Percentiles rank a stretch among this genome's conserved stretches.
Conservation (phyloP, 1,139 yeast species). For the Kurtzmaniella natalensis region DNA sequence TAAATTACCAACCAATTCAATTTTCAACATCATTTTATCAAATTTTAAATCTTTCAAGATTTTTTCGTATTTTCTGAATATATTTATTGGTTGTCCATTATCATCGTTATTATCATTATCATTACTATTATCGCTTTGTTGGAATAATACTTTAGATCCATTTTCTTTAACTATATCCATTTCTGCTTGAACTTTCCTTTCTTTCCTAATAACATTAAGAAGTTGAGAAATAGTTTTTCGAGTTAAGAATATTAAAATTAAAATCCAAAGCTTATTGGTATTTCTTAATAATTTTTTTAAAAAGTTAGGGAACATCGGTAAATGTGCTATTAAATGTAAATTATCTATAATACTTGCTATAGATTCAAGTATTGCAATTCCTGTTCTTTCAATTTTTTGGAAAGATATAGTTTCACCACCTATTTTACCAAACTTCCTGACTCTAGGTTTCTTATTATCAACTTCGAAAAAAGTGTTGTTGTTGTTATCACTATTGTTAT, state of each 20-base stretch:
- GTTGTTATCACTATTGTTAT: neutral
- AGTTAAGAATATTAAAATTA: constrained; percentile 39
- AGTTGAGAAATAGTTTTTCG: constrained; percentile 42
- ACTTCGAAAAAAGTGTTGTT: neutral
- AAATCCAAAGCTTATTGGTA: constrained; percentile 44
- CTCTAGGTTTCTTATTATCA: neutral
- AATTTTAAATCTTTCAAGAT: constrained; percentile 40
- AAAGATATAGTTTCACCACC: constrained; percentile 15
- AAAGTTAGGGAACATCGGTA: constrained; percentile 41
- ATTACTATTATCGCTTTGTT: no score
- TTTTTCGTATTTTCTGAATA: constrained; percentile 36
- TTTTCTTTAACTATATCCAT: constrained; percentile 27
- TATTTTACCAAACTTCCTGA: neutral
- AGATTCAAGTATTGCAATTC: constrained; percentile 32
- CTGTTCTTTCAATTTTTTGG: constrained; percentile 26
- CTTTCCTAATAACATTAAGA: constrained; percentile 37
- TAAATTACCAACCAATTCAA: constrained; percentile 42
- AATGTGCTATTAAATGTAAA: constrained; percentile 39
- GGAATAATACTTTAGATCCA: constrained; percentile 20
- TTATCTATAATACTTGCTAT: constrained; percentile 41
- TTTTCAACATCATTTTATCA: constrained; percentile 40
- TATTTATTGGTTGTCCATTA: constrained; percentile 5
- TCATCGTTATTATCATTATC: constrained; percentile 14
- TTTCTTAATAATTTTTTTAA: constrained; percentile 32
- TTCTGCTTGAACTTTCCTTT: constrained; percentile 35